Percentiles rank a stretch among this genome's conserved stretches.
phyloP scores from a whole-genome alignment of 2,329 filamentous ascomycete genomes.

The Cephalotrichum gorgonifer region DNA sequence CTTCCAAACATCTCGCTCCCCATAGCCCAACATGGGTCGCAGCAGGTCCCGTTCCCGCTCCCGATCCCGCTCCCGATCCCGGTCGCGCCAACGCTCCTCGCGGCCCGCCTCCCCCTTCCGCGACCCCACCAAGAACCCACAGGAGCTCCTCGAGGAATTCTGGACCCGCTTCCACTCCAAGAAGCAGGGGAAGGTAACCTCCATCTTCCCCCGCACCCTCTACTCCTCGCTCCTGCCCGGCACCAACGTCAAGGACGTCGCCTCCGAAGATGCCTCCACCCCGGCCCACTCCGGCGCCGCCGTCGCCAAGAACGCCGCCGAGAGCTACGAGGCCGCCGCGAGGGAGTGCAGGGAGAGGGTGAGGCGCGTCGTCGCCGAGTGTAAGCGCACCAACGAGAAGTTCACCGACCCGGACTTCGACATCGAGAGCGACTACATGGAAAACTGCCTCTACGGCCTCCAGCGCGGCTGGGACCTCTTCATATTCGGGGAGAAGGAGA shows the following conservation, averaged over 20 bases:
- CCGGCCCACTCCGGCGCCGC: conserved; percentile 4
- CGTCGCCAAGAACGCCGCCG: conserved; percentile 24
- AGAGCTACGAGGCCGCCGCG: conserved; percentile 30
- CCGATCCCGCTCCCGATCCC: background rate
- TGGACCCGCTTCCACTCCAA: conserved; percentile 30
- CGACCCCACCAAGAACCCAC: conserved; percentile 15
- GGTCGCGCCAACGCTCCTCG: background rate
- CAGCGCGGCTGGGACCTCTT: conserved; percentile 32
- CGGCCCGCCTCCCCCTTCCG: background rate
- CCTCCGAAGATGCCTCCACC: conserved; percentile 11
- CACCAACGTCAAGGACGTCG: conserved; percentile 14
- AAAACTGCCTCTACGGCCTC: conserved; percentile 23
- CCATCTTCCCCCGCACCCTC: conserved; percentile 30
- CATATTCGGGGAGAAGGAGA: conserved; percentile 34
- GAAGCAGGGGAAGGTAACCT: conserved; percentile 30
- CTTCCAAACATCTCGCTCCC: background rate
- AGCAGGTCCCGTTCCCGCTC: conserved; percentile 1
- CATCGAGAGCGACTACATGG: conserved; percentile 57
- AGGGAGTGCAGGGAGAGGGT: conserved; percentile 28
- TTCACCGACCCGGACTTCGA: conserved; percentile 80
- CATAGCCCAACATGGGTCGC: background rate
- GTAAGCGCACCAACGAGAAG: conserved; percentile 41
- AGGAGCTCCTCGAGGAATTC: conserved; percentile 28
- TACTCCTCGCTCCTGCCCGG: conserved; percentile 22
- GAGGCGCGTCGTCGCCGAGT: conserved; percentile 27